Evolutionary conservation across 2,329 filamentous ascomycete species (phyloP).

Genomic region (Colletotrichum endophyticum): DNA sequence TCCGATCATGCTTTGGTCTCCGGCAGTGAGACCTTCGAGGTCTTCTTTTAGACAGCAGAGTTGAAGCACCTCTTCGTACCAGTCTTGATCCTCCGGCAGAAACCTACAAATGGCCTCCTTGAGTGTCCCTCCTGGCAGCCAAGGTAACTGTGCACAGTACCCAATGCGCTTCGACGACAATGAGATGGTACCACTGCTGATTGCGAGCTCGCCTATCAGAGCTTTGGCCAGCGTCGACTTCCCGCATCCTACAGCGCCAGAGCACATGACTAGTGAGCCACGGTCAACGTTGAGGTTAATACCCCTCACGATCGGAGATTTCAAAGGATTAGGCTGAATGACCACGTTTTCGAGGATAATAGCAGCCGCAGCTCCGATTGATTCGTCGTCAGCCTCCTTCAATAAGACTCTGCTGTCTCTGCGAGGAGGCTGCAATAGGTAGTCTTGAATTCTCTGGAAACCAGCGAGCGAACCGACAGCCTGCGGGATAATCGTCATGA

Average conservation of each 20-base stretch:
- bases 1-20: constrained; percentile 10
- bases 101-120: constrained; percentile 23
- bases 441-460: constrained; percentile 24
- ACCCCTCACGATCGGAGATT: not conserved
- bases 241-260: constrained; percentile 16
- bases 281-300: not conserved
- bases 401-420: not conserved
- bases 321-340: not conserved
- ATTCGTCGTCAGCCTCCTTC: not conserved
- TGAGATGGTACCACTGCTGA: not conserved
- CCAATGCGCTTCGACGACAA: constrained; percentile 14
- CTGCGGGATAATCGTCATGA: constrained; percentile 12
- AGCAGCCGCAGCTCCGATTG: not conserved
- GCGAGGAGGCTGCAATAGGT: constrained; percentile 8
- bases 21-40: constrained; percentile 21
- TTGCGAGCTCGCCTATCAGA: constrained; percentile 23
- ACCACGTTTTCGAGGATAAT: not conserved
- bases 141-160: constrained; percentile 24
- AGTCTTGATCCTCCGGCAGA: constrained; percentile 24
- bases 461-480: constrained; percentile 17
- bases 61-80: constrained; percentile 34
- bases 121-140: constrained; percentile 24
- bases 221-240: constrained; percentile 24
- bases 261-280: not conserved
- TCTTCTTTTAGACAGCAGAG: constrained; percentile 23